Evolutionary conservation across 2,329 filamentous ascomycete species (phyloP), one percentile per base, ranked within the genome.

Genomic region (Colletotrichum horii): DNA sequence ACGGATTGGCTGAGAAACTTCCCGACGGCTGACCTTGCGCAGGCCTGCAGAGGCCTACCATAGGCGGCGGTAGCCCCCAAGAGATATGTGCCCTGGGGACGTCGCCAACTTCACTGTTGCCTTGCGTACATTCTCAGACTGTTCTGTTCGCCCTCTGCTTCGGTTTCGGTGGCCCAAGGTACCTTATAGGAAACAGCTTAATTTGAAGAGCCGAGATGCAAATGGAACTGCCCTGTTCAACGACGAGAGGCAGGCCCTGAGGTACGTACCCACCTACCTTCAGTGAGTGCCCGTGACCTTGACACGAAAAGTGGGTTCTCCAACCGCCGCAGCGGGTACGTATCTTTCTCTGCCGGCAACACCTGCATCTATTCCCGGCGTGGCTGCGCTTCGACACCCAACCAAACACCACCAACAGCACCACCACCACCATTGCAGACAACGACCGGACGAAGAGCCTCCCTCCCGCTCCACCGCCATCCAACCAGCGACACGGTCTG

Each of bases 321-420:
- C 36, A 66, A 52, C 38, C 19, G 38, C 36, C 28, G 6, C 36
- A 3, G 24, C 14, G n/a, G 16, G 55, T 34, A 67, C 55, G 68
- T 66, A 43, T 8, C 38, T 62, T 6, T 58, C 12, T 9, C 19
- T 16, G 11, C 14, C 19, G n/a, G 22, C 34, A 61, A 48, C 19
- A 28, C 22, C 38, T 64, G 55, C 69, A 58, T 43, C 56, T 75
- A 75, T 75, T 75, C 70, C 68, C 56, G 34, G 70, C 26, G 73
- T 68, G 73, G 73, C 73, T 75, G 73, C 73, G 73, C 73, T 75
- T 75, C 43, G 32, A 73, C 38, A 34, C 52, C 73, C 64, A 75
- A 72, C 62, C 73, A 64, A 22, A 71, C 48, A 24, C 16, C 30
- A 62, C 2, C 19, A 11, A 28, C 38, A 12, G 3, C 16, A 24